Evolutionary conservation across 1,139 yeast species (phyloP), one percentile per base, ranked within the genome.

Genomic region (Pichia sp.): DNA sequence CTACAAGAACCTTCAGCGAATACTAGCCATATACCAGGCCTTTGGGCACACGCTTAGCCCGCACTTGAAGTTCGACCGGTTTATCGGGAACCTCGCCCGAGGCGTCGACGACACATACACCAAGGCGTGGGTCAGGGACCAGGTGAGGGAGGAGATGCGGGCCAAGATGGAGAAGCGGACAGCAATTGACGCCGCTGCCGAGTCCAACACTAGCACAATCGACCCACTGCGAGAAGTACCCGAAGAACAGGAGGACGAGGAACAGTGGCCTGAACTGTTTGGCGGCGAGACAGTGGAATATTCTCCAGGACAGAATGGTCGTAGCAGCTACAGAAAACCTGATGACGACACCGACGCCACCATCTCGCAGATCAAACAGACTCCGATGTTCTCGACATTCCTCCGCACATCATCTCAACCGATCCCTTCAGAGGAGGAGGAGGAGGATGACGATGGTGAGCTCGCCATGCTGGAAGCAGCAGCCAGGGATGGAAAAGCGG

Each of bases 1-100:
- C 56, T 65, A 59, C 47, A 61, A 65, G 34, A 68, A 68, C 56
- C 55, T 68, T 43, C 59, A 68, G 8, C 54, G 61, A 15, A 57
- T 68, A 11, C 51, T 68, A 11, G 61, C 62, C 30, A 55, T 66
- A 0, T 68, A 67, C 50, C 72, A 68, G 57, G 53, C 58, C 29
- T 68, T 70, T 69, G 70, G 69, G 8, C 71, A 68, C 54, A 59
- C 61, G n/a, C 54, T 68, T 5, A 65, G 62, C 50, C 70, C 71
- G 3, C 68, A 67, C 56, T 63, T 64, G 49, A 62, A 62, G 49
- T 68, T 68, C 45, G 55, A 54, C 42, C 64, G 66, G 50, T 64
- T 68, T 50, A 64, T 65, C 5, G 60, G 62, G 1, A 59, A 61
- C 15, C 48, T 64, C 30, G 57, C 52, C 38, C 51, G 63, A 34